Percentiles rank a stretch among this genome's conserved stretches.
phyloP scores from a whole-genome alignment of 305 asterid genomes.

The Ilex paraguariensis region DNA sequence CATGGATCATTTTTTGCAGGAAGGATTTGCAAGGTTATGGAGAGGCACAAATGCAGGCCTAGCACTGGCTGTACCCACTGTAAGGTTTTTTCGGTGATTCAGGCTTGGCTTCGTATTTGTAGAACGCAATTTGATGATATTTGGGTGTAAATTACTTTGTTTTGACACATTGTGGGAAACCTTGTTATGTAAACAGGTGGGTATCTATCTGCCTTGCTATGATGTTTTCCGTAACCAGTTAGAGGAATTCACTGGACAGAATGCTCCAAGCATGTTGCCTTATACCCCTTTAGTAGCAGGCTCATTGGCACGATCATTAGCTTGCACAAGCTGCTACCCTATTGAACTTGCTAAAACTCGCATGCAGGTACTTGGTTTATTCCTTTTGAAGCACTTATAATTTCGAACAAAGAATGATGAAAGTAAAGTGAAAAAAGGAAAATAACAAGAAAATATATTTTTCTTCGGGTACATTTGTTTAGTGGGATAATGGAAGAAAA shows the following conservation, averaged over 20 bases:
- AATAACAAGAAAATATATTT: too few relatives aligned
- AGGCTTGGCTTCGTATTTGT: background rate
- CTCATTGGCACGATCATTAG: conserved; percentile 82
- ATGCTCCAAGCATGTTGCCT: conserved; percentile 55
- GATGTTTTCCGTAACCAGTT: conserved; percentile 65
- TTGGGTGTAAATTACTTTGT: too few relatives aligned
- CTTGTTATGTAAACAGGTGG: conserved; percentile 48
- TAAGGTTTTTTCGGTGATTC: conserved; percentile 30
- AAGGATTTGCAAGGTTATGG: conserved; percentile 90
- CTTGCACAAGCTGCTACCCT: conserved; percentile 92
- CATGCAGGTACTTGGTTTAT: conserved; percentile 62
- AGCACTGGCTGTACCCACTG: conserved; percentile 94
- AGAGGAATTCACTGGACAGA: conserved; percentile 57
- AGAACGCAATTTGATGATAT: too few relatives aligned
- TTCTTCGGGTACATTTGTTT: too few relatives aligned
- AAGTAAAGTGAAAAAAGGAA: too few relatives aligned
- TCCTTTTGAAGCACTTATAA: too few relatives aligned
- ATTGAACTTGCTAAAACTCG: conserved; percentile 97
- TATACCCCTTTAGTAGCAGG: conserved; percentile 83
- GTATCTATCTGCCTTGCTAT: conserved; percentile 86
- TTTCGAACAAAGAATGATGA: too few relatives aligned
- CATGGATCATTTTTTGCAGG: conserved; percentile 39
- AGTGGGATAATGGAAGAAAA: too few relatives aligned
- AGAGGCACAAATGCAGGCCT: conserved; percentile 97
- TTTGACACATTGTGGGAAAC: too few relatives aligned